Percentiles rank a stretch among this genome's conserved stretches.
Evolutionary conservation across 352 stramenopile species (phyloP).

Genomic region (Pythium scleroteichum): DNA sequence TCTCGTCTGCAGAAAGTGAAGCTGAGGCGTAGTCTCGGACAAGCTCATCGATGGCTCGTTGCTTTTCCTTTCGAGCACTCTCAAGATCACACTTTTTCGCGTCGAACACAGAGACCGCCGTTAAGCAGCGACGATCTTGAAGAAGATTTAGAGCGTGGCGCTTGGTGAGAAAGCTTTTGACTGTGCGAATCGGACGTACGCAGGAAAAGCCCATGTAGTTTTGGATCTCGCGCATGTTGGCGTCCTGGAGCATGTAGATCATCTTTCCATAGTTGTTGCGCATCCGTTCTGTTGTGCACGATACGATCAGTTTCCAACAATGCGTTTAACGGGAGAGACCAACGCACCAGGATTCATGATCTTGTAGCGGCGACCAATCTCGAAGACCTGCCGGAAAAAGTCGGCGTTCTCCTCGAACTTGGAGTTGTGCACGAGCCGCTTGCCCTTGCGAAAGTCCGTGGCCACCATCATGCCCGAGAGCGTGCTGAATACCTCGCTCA

Average conservation of each 20-base stretch:
- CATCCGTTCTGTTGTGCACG: slow-evolving; percentile 86
- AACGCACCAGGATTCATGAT: slow-evolving; percentile 92
- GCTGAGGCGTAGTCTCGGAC: slow-evolving; percentile 21
- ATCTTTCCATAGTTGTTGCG: slow-evolving; percentile 96
- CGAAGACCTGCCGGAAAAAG: slow-evolving; percentile 92
- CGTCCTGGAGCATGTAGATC: slow-evolving; percentile 93
- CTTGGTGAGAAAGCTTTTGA: slow-evolving; percentile 40
- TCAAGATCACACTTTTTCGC: slow-evolving; percentile 77
- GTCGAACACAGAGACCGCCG: slow-evolving; percentile 91
- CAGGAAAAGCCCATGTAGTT: slow-evolving; percentile 87
- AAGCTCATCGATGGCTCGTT: slow-evolving; percentile 79
- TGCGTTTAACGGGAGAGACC: not conserved
- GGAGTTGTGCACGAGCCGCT: slow-evolving; percentile 84
- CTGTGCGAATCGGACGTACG: slow-evolving; percentile 15
- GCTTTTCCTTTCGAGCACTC: slow-evolving; percentile 90
- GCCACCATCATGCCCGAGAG: slow-evolving; percentile 89
- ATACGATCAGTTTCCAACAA: not conserved
- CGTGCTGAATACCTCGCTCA: slow-evolving; percentile 91
- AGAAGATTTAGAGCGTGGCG: slow-evolving; percentile 83
- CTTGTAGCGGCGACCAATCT: slow-evolving; percentile 95
- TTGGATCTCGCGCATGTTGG: slow-evolving; percentile 72
- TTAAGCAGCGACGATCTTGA: slow-evolving; percentile 72
- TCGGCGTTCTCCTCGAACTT: slow-evolving; percentile 85
- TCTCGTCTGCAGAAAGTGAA: slow-evolving; percentile 82
- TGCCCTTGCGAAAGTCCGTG: slow-evolving; percentile 86